Evolutionary conservation across 176 grass and related monocot genomes (phyloP).

Genomic region (Musa troglodytarum): DNA sequence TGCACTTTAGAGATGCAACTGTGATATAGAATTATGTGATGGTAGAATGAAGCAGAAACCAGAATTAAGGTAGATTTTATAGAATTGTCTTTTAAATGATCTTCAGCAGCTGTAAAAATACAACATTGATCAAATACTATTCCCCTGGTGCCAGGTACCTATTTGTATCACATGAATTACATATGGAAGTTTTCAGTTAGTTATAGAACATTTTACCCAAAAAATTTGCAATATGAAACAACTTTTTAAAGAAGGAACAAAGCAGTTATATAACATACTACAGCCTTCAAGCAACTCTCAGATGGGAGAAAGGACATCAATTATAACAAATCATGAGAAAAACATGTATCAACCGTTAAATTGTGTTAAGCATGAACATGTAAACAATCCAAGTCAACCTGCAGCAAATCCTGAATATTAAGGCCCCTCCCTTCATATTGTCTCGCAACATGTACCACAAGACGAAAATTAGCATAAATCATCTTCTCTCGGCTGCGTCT

Average conservation of each 20-base stretch:
- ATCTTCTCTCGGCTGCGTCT: conserved; percentile 58
- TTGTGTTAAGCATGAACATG: not conserved
- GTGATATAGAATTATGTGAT: not conserved
- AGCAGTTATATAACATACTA: not conserved
- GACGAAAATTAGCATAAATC: conserved; percentile 61
- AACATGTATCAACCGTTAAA: not conserved
- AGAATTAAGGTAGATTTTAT: not conserved
- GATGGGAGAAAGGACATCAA: too few relatives aligned
- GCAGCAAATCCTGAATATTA: conserved; percentile 57
- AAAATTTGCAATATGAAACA: not conserved
- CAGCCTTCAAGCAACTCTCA: not conserved
- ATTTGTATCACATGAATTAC: too few relatives aligned
- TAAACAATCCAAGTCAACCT: conserved; percentile 26
- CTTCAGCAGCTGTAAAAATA: not conserved
- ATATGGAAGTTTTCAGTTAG: not conserved
- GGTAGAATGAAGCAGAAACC: not conserved
- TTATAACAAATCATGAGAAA: not conserved
- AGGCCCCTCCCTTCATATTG: conserved; percentile 61
- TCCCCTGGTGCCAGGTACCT: not conserved
- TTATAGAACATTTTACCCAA: not conserved
- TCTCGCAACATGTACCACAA: conserved; percentile 70
- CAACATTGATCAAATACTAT: not conserved
- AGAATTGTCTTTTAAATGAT: not conserved
- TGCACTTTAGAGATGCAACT: too few relatives aligned
- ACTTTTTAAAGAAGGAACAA: not conserved